Evolutionary conservation across 176 grass and related monocot species (phyloP).

Genomic region (Miscanthus lutarioriparius): DNA sequence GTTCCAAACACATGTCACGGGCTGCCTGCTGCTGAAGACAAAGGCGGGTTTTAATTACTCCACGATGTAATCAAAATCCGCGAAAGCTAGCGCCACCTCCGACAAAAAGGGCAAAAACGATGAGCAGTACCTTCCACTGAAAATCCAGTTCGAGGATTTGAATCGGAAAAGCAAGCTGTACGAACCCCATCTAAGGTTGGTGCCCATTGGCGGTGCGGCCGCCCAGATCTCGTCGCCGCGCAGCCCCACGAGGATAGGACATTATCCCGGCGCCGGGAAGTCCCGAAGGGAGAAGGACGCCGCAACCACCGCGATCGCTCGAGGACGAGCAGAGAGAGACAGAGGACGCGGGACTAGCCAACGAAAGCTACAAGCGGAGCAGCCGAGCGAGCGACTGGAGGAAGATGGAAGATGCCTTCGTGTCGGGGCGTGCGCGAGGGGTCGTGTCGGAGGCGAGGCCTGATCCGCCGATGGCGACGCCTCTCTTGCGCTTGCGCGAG

Average conservation of each 20-base stretch:
- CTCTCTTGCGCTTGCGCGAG: background rate
- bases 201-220: background rate
- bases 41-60: too few relatives aligned
- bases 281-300: slow-evolving; percentile 23
- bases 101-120: background rate
- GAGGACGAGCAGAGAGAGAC: background rate
- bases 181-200: slow-evolving; percentile 21
- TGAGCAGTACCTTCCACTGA: background rate
- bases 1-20: background rate
- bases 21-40: too few relatives aligned
- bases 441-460: slow-evolving; percentile 3
- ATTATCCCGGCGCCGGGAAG: background rate
- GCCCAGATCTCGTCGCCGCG: background rate
- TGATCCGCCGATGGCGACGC: slow-evolving; percentile 22
- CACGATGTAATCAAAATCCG: background rate
- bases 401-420: background rate
- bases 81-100: background rate
- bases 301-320: slow-evolving; percentile 16
- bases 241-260: background rate
- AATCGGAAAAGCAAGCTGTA: slow-evolving; percentile 4
- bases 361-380: slow-evolving; percentile 9
- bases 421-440: background rate
- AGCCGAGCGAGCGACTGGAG: background rate
- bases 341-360: background rate
- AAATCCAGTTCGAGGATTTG: background rate